Percentiles rank a stretch among this genome's conserved stretches.
Evolutionary conservation across 164 flowering plant genomes (phyloP).

Genomic region (Buxus sempervirens): DNA sequence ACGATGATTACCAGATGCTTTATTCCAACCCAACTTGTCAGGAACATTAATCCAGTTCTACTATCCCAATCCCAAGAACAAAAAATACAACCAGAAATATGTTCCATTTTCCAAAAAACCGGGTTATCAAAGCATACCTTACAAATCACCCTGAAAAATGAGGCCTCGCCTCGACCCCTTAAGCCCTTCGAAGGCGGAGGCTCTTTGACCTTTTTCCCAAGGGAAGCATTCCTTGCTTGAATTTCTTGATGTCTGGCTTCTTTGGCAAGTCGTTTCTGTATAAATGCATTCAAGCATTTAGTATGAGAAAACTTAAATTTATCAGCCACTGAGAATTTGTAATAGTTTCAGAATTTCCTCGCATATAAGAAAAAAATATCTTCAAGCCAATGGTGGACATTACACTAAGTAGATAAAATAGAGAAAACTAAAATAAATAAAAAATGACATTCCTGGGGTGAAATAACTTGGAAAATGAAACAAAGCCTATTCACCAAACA

Average conservation of each 20-base stretch:
- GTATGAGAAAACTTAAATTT: neutral
- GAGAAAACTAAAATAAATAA: neutral
- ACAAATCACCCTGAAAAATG: constrained; percentile 92
- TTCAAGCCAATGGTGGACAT: too few relatives aligned
- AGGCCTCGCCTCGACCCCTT: constrained; percentile 89
- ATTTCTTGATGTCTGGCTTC: constrained; percentile 86
- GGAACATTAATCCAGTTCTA: too few relatives aligned
- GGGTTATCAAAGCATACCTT: constrained; percentile 50
- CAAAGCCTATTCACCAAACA: neutral
- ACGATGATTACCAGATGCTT: too few relatives aligned
- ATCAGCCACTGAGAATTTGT: neutral
- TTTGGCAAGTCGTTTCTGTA: constrained; percentile 89
- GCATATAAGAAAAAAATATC: neutral
- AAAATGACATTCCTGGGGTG: neutral
- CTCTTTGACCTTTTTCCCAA: constrained; percentile 85
- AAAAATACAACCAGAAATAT: too few relatives aligned
- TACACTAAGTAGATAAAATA: neutral
- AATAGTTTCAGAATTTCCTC: neutral
- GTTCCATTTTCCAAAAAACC: neutral
- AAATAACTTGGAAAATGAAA: neutral
- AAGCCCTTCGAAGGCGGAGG: constrained; percentile 46
- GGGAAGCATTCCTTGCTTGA: constrained; percentile 76
- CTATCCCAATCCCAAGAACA: too few relatives aligned
- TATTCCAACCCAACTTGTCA: too few relatives aligned
- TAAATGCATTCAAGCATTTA: neutral